Base-by-base conservation (phyloP, 257 asterid genomes). In the Sherardia arvensis region DNA sequence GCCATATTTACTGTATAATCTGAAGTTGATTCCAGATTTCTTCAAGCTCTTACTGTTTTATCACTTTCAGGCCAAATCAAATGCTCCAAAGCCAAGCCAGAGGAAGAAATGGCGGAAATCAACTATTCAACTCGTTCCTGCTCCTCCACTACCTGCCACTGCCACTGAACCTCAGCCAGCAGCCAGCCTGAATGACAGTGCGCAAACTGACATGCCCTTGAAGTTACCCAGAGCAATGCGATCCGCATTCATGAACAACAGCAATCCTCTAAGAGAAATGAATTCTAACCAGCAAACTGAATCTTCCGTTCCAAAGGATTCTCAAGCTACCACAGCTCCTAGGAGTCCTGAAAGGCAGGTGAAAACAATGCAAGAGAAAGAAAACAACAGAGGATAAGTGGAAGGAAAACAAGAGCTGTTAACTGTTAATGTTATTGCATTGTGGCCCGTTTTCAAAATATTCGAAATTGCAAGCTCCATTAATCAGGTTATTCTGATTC, bases 51-150 rank as follows among this genome's bases (percentile, higher is more conserved):
- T n/a, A 33, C 15, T 36, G 36, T 40, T 30, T 10, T 26, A n/a
- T 11, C 30, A 49, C 11, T 69, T 22, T 72, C 85, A 92, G 99
- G 87, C 81, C 33, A 73, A 68, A 69, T 72, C 95, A 51, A 69
- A 80, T 20, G 75, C 74, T 21, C 91, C 91, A 30, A 89, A 87
- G 69, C 81, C 91, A 14, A 80, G 49, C 48, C 73, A 65, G 23
- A 76, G 97, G 79, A 89, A 87, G 69, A 83, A 84, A 62, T 89
- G 97, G 99, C 79, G 85, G 65, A 87, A 83, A 74, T 76, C 95
- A 1, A 73, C 77, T 1, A 89, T 92, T 73, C 94, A 87, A 75
- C 91, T 92, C 21, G 97, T 92, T 62, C 91, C 99, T 43, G 75
- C 84, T 67, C 72, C 78, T 67, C 72, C 78, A 34, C 85, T 83